Base-by-base conservation (phyloP, 2,329 filamentous ascomycete genomes). In the Claviceps africana region DNA sequence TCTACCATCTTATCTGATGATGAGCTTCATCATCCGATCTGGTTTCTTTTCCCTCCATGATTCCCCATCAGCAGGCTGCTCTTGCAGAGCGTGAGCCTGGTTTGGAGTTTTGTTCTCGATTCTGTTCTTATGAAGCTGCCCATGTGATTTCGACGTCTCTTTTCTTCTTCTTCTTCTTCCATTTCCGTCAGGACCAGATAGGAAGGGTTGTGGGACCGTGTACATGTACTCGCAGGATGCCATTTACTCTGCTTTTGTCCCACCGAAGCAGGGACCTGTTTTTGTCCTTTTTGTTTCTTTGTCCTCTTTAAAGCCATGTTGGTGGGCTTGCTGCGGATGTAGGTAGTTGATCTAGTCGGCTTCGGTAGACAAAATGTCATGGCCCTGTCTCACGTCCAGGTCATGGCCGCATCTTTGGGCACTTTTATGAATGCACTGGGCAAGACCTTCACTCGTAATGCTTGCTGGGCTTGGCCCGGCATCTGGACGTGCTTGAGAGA, bases 341-440 rank as follows among this genome's bases (percentile, higher is more conserved):
- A 58, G 51, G 50, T 53, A 54, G 55, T 59, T 49, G 52, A 60
- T 59, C 57, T 65, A 63, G 62, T 25, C 64, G 63, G 64, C 59
- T 57, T 61, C 59, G 57, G 60, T 63, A 63, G 60, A 62, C 61
- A 64, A 62, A n/a, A n/a, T n/a, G n/a, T n/a, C n/a, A n/a, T n/a
- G n/a, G n/a, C n/a, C n/a, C n/a, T n/a, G n/a, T n/a, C n/a, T n/a
- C n/a, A n/a, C n/a, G n/a, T n/a, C n/a, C n/a, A n/a, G n/a, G n/a
- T n/a, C n/a, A n/a, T n/a, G n/a, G n/a, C n/a, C n/a, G n/a, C n/a
- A n/a, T n/a, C n/a, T n/a, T n/a, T n/a, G n/a, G n/a, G n/a, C n/a
- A n/a, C n/a, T n/a, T n/a, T n/a, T n/a, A n/a, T n/a, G n/a, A n/a
- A n/a, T n/a, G 31, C 31, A 11, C 33, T 15, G 13, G 2, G 2